Conservation (phyloP, 345 rosid genomes). For the Acer yangbiense region DNA sequence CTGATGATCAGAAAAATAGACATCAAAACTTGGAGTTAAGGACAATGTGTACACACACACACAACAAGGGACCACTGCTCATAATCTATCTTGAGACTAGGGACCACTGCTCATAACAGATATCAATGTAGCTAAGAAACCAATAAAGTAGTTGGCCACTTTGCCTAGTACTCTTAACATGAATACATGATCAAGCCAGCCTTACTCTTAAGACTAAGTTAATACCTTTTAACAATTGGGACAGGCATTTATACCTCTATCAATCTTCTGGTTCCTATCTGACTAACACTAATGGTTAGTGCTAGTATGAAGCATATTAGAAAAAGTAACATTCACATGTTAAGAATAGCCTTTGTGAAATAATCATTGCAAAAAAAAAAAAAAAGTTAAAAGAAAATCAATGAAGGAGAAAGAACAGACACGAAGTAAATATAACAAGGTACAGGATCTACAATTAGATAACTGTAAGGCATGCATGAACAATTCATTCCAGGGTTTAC, state of each 20-base stretch:
- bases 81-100: no score
- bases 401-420: no score
- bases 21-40: background rate
- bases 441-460: background rate
- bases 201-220: background rate
- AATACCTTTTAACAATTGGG: no score
- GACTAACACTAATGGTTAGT: background rate
- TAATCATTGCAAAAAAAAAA: no score
- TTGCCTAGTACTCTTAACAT: background rate
- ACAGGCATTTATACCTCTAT: no score
- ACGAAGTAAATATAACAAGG: background rate
- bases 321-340: background rate
- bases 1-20: background rate
- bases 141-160: background rate
- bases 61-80: background rate
- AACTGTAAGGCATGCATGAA: background rate
- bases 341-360: no score
- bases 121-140: background rate
- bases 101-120: background rate
- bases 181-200: background rate
- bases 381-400: no score
- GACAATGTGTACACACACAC: no score
- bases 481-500: background rate
- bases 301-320: background rate
- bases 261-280: background rate